Conservation (phyloP, 164 flowering plant genomes). For the Tinospora cordifolia region DNA sequence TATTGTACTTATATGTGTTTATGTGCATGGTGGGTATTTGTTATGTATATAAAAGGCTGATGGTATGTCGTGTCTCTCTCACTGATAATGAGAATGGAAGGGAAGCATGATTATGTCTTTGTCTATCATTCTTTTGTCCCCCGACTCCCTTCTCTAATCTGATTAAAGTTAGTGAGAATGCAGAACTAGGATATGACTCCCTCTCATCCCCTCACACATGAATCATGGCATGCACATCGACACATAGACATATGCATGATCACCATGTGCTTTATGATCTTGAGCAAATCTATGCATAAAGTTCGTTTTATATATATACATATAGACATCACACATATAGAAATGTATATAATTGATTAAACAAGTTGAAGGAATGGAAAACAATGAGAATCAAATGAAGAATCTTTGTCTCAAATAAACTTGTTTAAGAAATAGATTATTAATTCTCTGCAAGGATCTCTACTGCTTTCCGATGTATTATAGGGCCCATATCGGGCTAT, state of each 20-base stretch:
- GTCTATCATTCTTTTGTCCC: slow-evolving; percentile 27
- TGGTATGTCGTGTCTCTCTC: slow-evolving; percentile 41
- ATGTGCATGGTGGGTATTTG: slow-evolving; percentile 1
- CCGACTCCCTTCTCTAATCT: slow-evolving; percentile 15
- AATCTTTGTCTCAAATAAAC: slow-evolving; percentile 4
- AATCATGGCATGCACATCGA: slow-evolving; percentile 13
- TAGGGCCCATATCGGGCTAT: background rate
- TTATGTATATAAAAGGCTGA: slow-evolving; percentile 33
- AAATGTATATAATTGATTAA: background rate
- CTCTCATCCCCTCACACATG: slow-evolving; percentile 7
- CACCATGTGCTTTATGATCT: background rate
- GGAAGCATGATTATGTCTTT: slow-evolving; percentile 41
- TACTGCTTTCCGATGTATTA: background rate
- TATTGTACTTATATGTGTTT: background rate
- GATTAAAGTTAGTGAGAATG: background rate
- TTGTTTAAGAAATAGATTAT: background rate
- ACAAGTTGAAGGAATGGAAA: background rate
- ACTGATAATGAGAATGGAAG: slow-evolving; percentile 25
- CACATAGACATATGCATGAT: slow-evolving; percentile 3
- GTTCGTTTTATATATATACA: background rate
- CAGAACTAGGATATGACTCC: slow-evolving; percentile 7
- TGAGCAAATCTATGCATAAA: background rate
- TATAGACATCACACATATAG: too few relatives aligned
- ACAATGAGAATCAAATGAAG: background rate
- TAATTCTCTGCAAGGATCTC: background rate